Conservation (phyloP, 331 rosid genomes). For the Quercus tomentella region DNA sequence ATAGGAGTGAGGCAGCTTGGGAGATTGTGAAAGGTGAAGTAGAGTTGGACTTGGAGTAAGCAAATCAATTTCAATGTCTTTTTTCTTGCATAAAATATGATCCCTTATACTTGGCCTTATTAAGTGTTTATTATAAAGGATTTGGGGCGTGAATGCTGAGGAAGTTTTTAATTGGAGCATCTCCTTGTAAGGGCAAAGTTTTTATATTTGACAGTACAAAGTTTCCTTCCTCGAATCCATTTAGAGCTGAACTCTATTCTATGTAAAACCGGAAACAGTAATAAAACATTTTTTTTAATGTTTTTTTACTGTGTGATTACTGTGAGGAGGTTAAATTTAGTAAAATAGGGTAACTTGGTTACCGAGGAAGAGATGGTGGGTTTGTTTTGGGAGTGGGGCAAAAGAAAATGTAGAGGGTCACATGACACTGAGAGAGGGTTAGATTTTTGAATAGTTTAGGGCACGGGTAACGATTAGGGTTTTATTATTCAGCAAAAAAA, state of each 20-base stretch:
- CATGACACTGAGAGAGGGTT: conserved; percentile 36
- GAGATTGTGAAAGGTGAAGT: conserved; percentile 63
- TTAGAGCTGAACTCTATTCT: no score
- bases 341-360: conserved; percentile 49
- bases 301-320: conserved; percentile 31
- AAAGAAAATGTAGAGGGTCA: conserved; percentile 37
- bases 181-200: conserved; percentile 13
- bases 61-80: conserved; percentile 49
- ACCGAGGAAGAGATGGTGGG: conserved; percentile 79
- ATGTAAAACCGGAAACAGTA: no score
- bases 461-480: conserved; percentile 66
- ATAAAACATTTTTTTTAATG: neutral
- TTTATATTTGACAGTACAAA: no score
- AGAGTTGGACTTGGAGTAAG: conserved; percentile 35
- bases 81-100: conserved; percentile 26
- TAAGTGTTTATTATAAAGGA: conserved; percentile 7
- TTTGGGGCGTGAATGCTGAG: conserved; percentile 41
- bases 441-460: conserved; percentile 47
- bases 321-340: conserved; percentile 40
- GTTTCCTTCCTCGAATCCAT: no score
- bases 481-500: no score
- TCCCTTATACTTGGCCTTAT: conserved; percentile 32
- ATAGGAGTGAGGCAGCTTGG: conserved; percentile 47
- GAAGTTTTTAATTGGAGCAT: conserved; percentile 25
- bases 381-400: conserved; percentile 79